Evolutionary conservation across 2,329 filamentous ascomycete genomes (phyloP).

Genomic region (Pseudohalonectria lignicola): DNA sequence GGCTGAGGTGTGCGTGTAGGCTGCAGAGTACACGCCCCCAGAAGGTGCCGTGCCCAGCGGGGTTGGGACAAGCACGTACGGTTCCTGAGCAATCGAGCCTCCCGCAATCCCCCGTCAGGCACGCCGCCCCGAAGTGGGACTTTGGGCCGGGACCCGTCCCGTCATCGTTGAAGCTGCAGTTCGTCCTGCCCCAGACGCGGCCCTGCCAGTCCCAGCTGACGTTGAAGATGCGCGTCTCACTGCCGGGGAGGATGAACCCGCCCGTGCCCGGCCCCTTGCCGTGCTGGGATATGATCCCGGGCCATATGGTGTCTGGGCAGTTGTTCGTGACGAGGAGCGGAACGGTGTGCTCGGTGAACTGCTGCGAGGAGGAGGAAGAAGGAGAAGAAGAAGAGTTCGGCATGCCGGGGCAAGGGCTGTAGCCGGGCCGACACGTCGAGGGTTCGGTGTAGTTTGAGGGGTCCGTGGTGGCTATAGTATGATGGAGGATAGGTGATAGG

Average conservation of each 20-base stretch:
- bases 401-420: too few species aligned
- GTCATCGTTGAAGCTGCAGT: slow-evolving; percentile 63
- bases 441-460: too few species aligned
- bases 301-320: slow-evolving; percentile 63
- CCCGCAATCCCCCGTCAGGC: slow-evolving; percentile 67
- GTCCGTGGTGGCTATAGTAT: too few species aligned
- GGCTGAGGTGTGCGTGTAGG: too few species aligned
- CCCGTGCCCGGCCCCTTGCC: slow-evolving; percentile 55
- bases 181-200: slow-evolving; percentile 72
- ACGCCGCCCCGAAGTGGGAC: slow-evolving; percentile 41
- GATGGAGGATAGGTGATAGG: too few species aligned
- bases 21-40: too few species aligned
- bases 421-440: too few species aligned
- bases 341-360: slow-evolving; percentile 19
- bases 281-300: slow-evolving; percentile 62
- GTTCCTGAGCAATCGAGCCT: slow-evolving; percentile 57
- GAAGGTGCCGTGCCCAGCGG: too few species aligned
- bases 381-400: too few species aligned
- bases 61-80: too few species aligned
- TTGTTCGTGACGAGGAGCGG: slow-evolving; percentile 62
- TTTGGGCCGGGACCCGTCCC: slow-evolving; percentile 36
- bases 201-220: slow-evolving; percentile 71
- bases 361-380: neutral
- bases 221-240: slow-evolving; percentile 46
- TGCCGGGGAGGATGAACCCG: slow-evolving; percentile 56